These are phyloP conservation scores for Jimgerdemannia flammicorona DNA, from an alignment of 192 early-diverging fungal species.

Conservation along the genomic window DNA sequence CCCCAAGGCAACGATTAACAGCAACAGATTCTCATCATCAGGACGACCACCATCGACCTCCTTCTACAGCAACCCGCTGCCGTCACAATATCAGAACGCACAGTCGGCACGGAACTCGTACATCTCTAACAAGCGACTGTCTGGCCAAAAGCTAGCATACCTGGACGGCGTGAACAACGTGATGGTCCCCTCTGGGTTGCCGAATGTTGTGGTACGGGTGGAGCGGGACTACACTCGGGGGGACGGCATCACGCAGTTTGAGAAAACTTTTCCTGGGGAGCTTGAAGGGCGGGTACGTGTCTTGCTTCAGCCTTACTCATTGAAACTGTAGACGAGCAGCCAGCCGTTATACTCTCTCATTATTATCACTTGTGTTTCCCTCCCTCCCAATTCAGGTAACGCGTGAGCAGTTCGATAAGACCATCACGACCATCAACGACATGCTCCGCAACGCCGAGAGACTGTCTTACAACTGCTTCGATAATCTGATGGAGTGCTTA, in stretches of 20 bases:
- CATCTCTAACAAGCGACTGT: background rate
- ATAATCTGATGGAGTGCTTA: conserved; percentile 31
- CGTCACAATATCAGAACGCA: background rate
- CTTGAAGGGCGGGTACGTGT: conserved; percentile 21
- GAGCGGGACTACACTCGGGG: conserved; percentile 34
- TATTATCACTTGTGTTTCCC: background rate
- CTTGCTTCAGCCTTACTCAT: no score
- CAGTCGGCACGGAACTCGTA: background rate
- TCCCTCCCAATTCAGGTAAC: conserved; percentile 11
- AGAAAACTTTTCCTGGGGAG: conserved; percentile 19
- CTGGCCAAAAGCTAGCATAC: background rate
- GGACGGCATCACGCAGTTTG: conserved; percentile 34
- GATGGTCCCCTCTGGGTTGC: background rate
- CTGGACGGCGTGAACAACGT: background rate
- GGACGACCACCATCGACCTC: background rate
- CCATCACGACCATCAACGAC: conserved; percentile 26
- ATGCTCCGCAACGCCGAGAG: conserved; percentile 25
- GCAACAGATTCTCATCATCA: background rate
- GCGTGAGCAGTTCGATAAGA: conserved; percentile 21
- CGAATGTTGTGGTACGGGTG: conserved; percentile 19
- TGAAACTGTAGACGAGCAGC: no score
- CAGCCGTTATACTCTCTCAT: background rate
- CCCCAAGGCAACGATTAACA: background rate
- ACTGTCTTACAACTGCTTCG: conserved; percentile 23
- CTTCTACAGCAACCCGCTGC: background rate